Conservation (phyloP, 805 yeast species). For the Candida xyloterini region DNA sequence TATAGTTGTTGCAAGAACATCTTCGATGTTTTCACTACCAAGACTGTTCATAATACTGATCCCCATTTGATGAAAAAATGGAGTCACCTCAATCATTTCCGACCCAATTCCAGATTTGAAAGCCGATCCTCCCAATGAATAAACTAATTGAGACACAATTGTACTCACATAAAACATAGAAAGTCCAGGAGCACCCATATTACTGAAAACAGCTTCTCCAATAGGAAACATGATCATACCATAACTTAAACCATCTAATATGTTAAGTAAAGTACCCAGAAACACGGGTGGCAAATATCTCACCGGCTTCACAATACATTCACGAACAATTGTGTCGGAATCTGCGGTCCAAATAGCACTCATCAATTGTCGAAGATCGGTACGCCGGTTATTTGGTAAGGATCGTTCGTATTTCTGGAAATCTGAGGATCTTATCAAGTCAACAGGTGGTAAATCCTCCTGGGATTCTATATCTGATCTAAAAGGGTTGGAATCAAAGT, state of each 20-base stretch:
- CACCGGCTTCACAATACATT: conserved; percentile 38
- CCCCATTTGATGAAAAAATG: conserved; percentile 96
- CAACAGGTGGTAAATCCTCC: background rate
- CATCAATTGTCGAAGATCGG: conserved; percentile 1
- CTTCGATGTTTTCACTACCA: conserved; percentile 40
- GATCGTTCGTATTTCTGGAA: conserved; percentile 5
- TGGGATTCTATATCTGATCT: conserved; percentile 9
- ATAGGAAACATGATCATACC: conserved; percentile 98
- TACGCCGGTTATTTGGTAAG: conserved; percentile 1
- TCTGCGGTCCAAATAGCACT: conserved; percentile 16
- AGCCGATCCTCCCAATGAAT: conserved; percentile 86
- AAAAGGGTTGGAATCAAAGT: background rate
- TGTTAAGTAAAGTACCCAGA: conserved; percentile 78
- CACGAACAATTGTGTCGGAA: conserved; percentile 20
- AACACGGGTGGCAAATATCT: conserved; percentile 74
- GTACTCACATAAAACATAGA: conserved; percentile 94
- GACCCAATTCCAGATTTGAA: conserved; percentile 92
- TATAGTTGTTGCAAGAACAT: conserved; percentile 79
- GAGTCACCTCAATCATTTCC: conserved; percentile 99
- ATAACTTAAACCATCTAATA: conserved; percentile 89
- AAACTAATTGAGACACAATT: conserved; percentile 83
- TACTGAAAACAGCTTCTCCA: conserved; percentile 71
- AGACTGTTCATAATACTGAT: conserved; percentile 54
- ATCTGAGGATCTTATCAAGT: background rate
- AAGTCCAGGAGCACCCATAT: conserved; percentile 82